Evolutionary conservation across 2,329 filamentous ascomycete genomes (phyloP).

Genomic region (Amauroascus niger): DNA sequence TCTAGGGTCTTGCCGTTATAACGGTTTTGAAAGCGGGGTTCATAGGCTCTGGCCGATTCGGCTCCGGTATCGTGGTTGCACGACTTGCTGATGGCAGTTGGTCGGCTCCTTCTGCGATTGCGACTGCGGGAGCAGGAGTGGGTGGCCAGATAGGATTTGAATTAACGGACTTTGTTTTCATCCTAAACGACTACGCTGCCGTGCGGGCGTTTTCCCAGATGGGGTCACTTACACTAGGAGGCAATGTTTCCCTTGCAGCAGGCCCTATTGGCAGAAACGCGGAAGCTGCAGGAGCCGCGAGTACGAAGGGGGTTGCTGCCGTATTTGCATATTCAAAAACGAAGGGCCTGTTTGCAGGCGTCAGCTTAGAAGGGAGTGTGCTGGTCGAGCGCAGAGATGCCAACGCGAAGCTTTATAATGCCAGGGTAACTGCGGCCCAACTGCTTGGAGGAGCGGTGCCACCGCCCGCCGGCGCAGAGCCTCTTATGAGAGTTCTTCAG

Average conservation of each 20-base stretch:
- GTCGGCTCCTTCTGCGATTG: conserved; percentile 43
- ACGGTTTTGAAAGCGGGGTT: conserved; percentile 44
- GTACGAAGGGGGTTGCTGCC: conserved; percentile 75
- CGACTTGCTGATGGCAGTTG: conserved; percentile 41
- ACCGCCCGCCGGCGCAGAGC: conserved; percentile 70
- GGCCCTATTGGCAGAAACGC: conserved; percentile 91
- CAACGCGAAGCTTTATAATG: conserved; percentile 90
- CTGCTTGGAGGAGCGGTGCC: conserved; percentile 69
- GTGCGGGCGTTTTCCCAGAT: conserved; percentile 91
- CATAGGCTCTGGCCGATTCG: conserved; percentile 42
- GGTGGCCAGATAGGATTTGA: conserved; percentile 45
- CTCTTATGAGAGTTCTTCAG: conserved; percentile 75
- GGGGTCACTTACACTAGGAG: conserved; percentile 82
- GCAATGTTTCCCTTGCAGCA: conserved; percentile 91
- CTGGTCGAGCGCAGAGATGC: conserved; percentile 93
- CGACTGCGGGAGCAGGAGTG: conserved; percentile 41
- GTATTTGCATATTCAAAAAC: conserved; percentile 98
- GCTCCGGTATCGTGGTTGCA: conserved; percentile 42
- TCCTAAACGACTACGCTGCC: conserved; percentile 81
- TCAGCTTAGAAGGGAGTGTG: conserved; percentile 84
- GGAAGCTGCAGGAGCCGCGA: conserved; percentile 89
- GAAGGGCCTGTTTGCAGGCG: conserved; percentile 91
- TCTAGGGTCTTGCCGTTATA: conserved; percentile 41
- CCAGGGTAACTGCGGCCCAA: conserved; percentile 68
- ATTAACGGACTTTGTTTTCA: conserved; percentile 73